phyloP scores from a whole-genome alignment of 768 basidiomycete species.

The Botryobasidium botryosum region DNA sequence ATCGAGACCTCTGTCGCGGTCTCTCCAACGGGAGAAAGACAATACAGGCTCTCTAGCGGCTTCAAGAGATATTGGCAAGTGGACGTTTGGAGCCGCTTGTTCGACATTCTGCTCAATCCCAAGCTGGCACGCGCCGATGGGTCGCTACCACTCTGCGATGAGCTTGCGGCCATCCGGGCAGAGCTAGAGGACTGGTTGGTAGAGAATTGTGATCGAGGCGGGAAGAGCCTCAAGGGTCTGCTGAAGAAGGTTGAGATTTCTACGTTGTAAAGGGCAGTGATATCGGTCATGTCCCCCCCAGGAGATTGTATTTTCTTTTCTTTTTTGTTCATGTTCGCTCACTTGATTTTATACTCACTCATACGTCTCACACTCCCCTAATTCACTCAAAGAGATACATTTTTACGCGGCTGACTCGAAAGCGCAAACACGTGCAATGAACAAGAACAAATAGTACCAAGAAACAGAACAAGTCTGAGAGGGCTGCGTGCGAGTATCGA shows the following conservation, averaged over 20 bases:
- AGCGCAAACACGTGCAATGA: too few relatives aligned
- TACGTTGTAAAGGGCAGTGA: too few relatives aligned
- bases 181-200: slow-evolving; percentile 86
- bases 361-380: too few relatives aligned
- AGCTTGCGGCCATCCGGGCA: slow-evolving; percentile 41
- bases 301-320: too few relatives aligned
- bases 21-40: slow-evolving; percentile 19
- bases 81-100: slow-evolving; percentile 68
- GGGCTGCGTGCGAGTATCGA: too few relatives aligned
- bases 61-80: slow-evolving; percentile 93
- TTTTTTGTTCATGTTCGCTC: too few relatives aligned
- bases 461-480: too few relatives aligned
- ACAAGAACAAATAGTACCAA: too few relatives aligned
- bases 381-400: too few relatives aligned
- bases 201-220: slow-evolving; percentile 36
- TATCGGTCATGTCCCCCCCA: too few relatives aligned
- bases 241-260: slow-evolving; percentile 55
- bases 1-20: slow-evolving; percentile 50
- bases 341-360: too few relatives aligned
- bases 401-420: too few relatives aligned
- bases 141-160: slow-evolving; percentile 52
- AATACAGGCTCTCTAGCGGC: slow-evolving; percentile 54
- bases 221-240: slow-evolving; percentile 56
- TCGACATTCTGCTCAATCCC: slow-evolving; percentile 79
- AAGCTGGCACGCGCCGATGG: slow-evolving; percentile 36